Conservation (phyloP, 2,329 filamentous ascomycete species). For the Colletotrichum spaethianum region DNA sequence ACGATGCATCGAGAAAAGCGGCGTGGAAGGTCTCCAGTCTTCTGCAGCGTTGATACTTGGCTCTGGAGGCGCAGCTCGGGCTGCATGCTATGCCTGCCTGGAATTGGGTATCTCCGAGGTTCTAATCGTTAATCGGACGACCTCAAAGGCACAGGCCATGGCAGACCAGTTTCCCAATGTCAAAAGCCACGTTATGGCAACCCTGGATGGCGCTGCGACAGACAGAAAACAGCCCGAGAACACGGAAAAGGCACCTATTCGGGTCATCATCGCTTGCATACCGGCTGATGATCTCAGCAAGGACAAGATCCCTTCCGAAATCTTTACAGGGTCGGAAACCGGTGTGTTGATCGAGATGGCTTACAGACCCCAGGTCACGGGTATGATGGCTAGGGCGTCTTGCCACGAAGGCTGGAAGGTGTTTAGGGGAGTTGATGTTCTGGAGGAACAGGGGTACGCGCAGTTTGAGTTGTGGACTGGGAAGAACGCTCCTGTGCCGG, state of each 20-base stretch:
- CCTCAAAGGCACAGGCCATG: background rate
- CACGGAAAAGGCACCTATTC: background rate
- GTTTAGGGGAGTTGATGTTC: conserved; percentile 4
- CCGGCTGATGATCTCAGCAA: conserved; percentile 8
- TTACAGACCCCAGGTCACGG: conserved; percentile 14
- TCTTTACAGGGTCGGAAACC: background rate
- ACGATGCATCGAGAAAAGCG: conserved; percentile 13
- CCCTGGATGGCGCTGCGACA: background rate
- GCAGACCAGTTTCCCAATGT: background rate
- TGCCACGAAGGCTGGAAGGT: background rate
- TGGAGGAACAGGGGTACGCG: conserved; percentile 22
- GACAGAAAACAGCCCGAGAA: background rate
- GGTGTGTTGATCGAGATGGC: conserved; percentile 19
- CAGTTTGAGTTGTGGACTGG: conserved; percentile 15
- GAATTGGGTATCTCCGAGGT: conserved; percentile 3
- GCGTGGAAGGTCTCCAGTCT: background rate
- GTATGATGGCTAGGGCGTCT: conserved; percentile 4
- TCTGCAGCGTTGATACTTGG: conserved; percentile 15
- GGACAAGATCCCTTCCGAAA: background rate
- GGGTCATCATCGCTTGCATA: conserved; percentile 7
- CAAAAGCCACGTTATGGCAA: background rate
- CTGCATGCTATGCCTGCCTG: conserved; percentile 14
- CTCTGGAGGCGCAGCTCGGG: conserved; percentile 9
- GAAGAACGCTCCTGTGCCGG: background rate
- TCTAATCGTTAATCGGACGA: conserved; percentile 19